phyloP scores from a whole-genome alignment of 371 early-diverging fungal genomes.

The Haplosporangium sp. region DNA sequence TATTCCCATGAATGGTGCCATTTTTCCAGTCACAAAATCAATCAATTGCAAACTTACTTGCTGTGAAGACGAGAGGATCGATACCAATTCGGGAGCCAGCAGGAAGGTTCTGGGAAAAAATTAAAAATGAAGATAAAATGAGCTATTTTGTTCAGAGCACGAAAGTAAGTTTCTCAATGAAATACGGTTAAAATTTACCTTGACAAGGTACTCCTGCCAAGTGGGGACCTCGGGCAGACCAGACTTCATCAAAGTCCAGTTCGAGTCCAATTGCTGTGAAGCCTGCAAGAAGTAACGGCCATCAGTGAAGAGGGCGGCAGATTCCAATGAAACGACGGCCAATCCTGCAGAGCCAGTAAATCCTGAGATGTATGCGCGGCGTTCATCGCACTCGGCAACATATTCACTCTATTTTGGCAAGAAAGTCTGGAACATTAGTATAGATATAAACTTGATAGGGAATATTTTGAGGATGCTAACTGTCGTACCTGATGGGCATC shows the following conservation, averaged over 20 bases:
- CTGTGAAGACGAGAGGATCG: slow-evolving; percentile 87
- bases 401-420: slow-evolving; percentile 88
- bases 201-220: slow-evolving; percentile 88
- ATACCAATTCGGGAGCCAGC: slow-evolving; percentile 83
- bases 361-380: slow-evolving; percentile 96
- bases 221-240: slow-evolving; percentile 90
- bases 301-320: slow-evolving; percentile 95
- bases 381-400: slow-evolving; percentile 91
- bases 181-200: slow-evolving; percentile 54
- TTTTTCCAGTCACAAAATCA: background rate
- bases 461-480: background rate
- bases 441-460: background rate
- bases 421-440: background rate
- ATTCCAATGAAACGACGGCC: slow-evolving; percentile 78
- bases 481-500: slow-evolving; percentile 93
- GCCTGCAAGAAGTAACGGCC: slow-evolving; percentile 99
- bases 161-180: too few relatives aligned
- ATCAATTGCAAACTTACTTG: slow-evolving; percentile 59
- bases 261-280: slow-evolving; percentile 87
- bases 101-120: slow-evolving; percentile 63
- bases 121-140: background rate
- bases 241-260: slow-evolving; percentile 95
- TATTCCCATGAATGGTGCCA: slow-evolving; percentile 11
- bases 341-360: slow-evolving; percentile 98
- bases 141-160: background rate